Conservation (phyloP, 371 early-diverging fungal genomes). For the Syncephalastrum monosporum region DNA sequence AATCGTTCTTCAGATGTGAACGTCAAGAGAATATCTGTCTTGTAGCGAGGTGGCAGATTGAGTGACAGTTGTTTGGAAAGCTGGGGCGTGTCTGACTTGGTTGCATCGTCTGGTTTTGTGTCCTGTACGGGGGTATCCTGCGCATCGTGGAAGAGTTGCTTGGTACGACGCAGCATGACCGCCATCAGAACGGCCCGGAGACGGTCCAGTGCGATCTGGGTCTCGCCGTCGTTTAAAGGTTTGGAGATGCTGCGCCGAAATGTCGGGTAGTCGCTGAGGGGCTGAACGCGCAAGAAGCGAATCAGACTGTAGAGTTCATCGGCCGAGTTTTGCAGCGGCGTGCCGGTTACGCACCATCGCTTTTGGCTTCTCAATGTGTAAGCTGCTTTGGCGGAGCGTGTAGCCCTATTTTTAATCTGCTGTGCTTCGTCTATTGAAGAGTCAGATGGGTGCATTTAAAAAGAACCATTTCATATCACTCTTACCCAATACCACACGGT, state of each 20-base stretch:
- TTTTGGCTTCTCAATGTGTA: constrained; percentile 55
- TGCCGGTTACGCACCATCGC: constrained; percentile 90
- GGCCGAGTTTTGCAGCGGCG: constrained; percentile 79
- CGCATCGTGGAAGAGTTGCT: constrained; percentile 31
- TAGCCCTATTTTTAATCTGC: constrained; percentile 75
- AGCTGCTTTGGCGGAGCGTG: constrained; percentile 65
- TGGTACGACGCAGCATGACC: constrained; percentile 75
- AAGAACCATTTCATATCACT: neutral
- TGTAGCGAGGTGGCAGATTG: constrained; percentile 60
- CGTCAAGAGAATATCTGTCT: constrained; percentile 44
- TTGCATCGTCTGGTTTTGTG: neutral
- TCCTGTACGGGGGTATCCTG: neutral
- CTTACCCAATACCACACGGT: constrained; percentile 47
- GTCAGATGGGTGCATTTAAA: constrained; percentile 25
- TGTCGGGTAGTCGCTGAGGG: constrained; percentile 50
- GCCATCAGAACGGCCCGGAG: constrained; percentile 66
- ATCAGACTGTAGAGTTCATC: constrained; percentile 85
- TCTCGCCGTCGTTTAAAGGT: constrained; percentile 43
- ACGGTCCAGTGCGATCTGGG: constrained; percentile 43
- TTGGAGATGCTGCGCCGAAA: constrained; percentile 59
- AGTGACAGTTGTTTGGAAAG: constrained; percentile 42
- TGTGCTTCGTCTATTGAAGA: constrained; percentile 88
- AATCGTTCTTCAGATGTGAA: constrained; percentile 60
- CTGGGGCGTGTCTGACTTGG: constrained; percentile 2
- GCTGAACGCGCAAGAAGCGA: constrained; percentile 73